Conservation (phyloP, 179 eudicot genomes). For the Sideroxylon spinosum region DNA sequence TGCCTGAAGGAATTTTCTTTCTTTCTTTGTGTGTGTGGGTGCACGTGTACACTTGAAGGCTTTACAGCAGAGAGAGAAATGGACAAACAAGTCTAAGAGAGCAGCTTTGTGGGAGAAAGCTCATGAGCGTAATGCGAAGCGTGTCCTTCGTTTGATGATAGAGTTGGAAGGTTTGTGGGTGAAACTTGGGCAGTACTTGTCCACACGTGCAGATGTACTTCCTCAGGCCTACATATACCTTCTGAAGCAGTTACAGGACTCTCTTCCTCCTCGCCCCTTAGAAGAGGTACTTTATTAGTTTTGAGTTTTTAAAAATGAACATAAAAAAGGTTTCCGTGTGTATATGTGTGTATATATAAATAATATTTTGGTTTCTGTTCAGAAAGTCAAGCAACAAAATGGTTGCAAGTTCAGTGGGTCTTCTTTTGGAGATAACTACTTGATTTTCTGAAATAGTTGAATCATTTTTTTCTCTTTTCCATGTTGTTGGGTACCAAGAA, state of each 20-base stretch:
- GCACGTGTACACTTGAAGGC: slow-evolving; percentile 33
- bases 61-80: slow-evolving; percentile 78
- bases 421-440: background rate
- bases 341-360: too few species aligned
- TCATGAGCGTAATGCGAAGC: slow-evolving; percentile 94
- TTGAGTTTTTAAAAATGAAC: slow-evolving; percentile 8
- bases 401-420: background rate
- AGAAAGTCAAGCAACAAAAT: background rate
- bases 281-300: slow-evolving; percentile 54
- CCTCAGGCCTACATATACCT: slow-evolving; percentile 76
- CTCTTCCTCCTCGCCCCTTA: slow-evolving; percentile 86
- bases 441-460: background rate
- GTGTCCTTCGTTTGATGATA: slow-evolving; percentile 59
- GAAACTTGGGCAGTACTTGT: slow-evolving; percentile 87
- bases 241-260: slow-evolving; percentile 86
- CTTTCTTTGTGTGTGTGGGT: background rate
- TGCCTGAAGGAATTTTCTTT: slow-evolving; percentile 12
- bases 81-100: slow-evolving; percentile 58
- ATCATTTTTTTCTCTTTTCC: too few species aligned
- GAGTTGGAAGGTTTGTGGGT: slow-evolving; percentile 96
- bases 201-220: slow-evolving; percentile 99
- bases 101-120: slow-evolving; percentile 73
- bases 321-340: too few species aligned
- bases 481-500: background rate
- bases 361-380: too few species aligned